phyloP scores from a whole-genome alignment of 2,329 filamentous ascomycete species.

The Cryphonectria nitschkei region DNA sequence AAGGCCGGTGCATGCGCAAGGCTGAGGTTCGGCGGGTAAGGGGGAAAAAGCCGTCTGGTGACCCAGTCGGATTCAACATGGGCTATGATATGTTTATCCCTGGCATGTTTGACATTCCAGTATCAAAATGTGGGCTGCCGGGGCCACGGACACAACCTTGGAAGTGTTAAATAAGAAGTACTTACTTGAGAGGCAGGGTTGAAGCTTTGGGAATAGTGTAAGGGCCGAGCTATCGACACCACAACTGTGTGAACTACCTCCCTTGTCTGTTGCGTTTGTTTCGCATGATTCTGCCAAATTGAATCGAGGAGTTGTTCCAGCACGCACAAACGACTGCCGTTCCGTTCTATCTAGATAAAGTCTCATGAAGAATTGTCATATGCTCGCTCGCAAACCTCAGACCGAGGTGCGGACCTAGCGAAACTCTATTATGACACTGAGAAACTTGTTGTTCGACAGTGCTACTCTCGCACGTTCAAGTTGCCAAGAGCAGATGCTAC shows the following conservation, averaged over 20 bases:
- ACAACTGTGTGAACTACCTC: too few relatives aligned
- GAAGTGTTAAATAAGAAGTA: neutral
- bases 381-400: neutral
- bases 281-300: too few relatives aligned
- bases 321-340: neutral
- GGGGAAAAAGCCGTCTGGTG: neutral
- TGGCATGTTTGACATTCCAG: constrained; percentile 7
- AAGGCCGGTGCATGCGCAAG: neutral
- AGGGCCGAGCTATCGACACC: too few relatives aligned
- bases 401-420: neutral
- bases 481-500: neutral
- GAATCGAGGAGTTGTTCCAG: neutral
- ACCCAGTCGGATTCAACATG: neutral
- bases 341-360: too few relatives aligned
- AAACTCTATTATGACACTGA: neutral
- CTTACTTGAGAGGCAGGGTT: too few relatives aligned
- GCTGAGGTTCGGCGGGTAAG: neutral
- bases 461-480: neutral
- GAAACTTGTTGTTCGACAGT: neutral
- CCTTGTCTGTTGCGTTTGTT: too few relatives aligned
- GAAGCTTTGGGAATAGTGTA: too few relatives aligned
- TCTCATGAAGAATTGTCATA: neutral
- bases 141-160: neutral
- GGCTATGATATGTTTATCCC: neutral
- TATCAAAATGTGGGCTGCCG: constrained; percentile 16